Base-by-base conservation (phyloP, 1,284 basidiomycete species). In the Leccinum solheimii region DNA sequence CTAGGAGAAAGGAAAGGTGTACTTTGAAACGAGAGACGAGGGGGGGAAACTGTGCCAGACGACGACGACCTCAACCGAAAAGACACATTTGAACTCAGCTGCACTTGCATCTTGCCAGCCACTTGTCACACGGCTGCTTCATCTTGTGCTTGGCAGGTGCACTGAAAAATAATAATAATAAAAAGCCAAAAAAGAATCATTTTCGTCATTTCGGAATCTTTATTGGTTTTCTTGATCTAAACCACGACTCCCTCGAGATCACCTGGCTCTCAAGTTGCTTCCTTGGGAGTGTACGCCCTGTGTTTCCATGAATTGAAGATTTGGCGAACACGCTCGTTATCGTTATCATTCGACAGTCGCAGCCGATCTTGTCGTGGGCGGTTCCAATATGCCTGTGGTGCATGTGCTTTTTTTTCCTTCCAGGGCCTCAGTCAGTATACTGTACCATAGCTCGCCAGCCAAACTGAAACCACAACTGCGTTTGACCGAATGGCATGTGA, bases 211-310 rank as follows among this genome's bases (percentile, higher is more conserved):
- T 30, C 27, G 27, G 27, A 9, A 30, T 30, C 27, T 30, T 30
- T 27, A 27, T 0, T 27, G 1, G 27, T 30, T 30, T 30, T 30
- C 27, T 27, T 1, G 26, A 27, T 27, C 26, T 27, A 7, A 27
- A 27, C 26, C 26, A 26, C 26, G 1, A 26, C 26, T 26, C 23
- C 23, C 23, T 26, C 23, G 23, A 26, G 23, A 26, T 26, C 23
- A 26, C 0, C 23, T 27, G 5, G 26, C 85, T 19, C 72, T 76
- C n/a, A 87, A 66, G 34, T 36, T 1, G 86, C 81, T 67, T 88
- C 86, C 5, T 73, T 63, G 26, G 83, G 77, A 1, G 69, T 67
- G 65, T 88, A 88, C 0, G 81, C 77, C 50, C 83, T 76, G 52
- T 78, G 58, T 32, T 30, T 30, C 30, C 30, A 32, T 32, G 30